Conservation (phyloP, 192 early-diverging fungal genomes). For the Coemansia aciculifera region DNA sequence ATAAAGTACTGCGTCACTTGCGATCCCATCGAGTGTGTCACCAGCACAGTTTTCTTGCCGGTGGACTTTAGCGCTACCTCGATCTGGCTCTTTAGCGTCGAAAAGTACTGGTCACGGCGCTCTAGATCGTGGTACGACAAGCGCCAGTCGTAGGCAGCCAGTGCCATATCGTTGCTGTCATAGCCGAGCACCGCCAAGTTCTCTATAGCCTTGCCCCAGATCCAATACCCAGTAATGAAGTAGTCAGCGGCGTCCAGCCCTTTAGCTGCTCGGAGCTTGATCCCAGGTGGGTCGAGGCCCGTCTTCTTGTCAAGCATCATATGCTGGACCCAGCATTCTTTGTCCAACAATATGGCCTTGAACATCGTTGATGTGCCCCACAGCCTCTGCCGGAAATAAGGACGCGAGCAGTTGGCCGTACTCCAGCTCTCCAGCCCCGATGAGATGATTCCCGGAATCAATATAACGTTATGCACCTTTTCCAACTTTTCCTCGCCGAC, state of each 20-base stretch:
- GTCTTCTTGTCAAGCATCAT: constrained; percentile 79
- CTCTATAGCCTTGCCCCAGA: constrained; percentile 80
- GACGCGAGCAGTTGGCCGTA: constrained; percentile 69
- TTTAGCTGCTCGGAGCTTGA: constrained; percentile 82
- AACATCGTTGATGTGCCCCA: constrained; percentile 87
- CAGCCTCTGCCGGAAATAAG: constrained; percentile 84
- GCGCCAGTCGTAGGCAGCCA: constrained; percentile 91
- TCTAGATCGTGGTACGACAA: constrained; percentile 77
- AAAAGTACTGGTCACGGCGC: constrained; percentile 78
- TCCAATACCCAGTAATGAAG: constrained; percentile 88
- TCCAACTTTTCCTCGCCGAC: constrained; percentile 31
- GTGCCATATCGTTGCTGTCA: constrained; percentile 83
- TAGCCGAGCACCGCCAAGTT: constrained; percentile 84
- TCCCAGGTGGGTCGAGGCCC: constrained; percentile 80
- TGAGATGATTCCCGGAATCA: constrained; percentile 88
- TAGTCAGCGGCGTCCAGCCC: constrained; percentile 90
- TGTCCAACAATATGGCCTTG: constrained; percentile 80
- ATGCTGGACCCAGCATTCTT: constrained; percentile 82
- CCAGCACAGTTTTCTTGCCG: constrained; percentile 59
- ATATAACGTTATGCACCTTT: constrained; percentile 62
- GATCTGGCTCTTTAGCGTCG: constrained; percentile 69
- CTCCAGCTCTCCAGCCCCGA: constrained; percentile 90
- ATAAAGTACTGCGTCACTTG: constrained; percentile 80
- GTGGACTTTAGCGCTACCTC: constrained; percentile 58
- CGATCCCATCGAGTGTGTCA: constrained; percentile 61